Conservation (phyloP, 768 basidiomycete species). For the Suillus subalutaceus region DNA sequence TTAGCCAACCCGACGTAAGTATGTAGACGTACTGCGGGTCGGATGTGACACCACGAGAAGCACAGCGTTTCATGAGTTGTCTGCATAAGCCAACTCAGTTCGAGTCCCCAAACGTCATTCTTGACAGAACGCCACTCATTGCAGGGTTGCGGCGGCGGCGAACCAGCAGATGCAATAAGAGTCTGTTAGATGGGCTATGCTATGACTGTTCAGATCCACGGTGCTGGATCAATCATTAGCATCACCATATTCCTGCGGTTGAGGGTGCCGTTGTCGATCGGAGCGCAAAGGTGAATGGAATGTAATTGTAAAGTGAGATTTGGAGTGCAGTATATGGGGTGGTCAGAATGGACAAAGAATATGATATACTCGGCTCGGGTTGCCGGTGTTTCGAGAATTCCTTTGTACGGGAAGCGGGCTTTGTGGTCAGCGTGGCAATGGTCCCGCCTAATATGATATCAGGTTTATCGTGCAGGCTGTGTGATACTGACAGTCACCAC, state of each 20-base stretch:
- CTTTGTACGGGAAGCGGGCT: background rate
- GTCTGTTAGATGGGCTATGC: background rate
- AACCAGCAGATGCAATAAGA: background rate
- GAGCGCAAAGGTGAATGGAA: background rate
- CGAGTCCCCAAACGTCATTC: background rate
- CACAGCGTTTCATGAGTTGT: background rate
- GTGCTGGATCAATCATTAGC: background rate
- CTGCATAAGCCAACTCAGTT: no score
- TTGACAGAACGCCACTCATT: background rate
- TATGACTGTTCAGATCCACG: background rate
- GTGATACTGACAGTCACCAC: background rate
- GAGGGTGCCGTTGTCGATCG: conserved; percentile 6
- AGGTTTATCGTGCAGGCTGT: background rate
- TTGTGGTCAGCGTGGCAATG: background rate
- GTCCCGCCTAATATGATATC: conserved; percentile 1
- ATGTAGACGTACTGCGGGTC: no score
- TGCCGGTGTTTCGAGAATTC: background rate
- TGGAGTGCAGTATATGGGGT: background rate
- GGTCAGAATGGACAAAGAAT: background rate
- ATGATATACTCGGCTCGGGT: background rate
- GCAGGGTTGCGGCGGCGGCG: background rate
- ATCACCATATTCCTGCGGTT: background rate
- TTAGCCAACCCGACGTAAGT: background rate
- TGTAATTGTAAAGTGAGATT: background rate
- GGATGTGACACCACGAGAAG: no score